These are phyloP conservation scores for Gracilaria caudata DNA, from an alignment of 23 red algal genomes.

Conservation along the genomic window DNA sequence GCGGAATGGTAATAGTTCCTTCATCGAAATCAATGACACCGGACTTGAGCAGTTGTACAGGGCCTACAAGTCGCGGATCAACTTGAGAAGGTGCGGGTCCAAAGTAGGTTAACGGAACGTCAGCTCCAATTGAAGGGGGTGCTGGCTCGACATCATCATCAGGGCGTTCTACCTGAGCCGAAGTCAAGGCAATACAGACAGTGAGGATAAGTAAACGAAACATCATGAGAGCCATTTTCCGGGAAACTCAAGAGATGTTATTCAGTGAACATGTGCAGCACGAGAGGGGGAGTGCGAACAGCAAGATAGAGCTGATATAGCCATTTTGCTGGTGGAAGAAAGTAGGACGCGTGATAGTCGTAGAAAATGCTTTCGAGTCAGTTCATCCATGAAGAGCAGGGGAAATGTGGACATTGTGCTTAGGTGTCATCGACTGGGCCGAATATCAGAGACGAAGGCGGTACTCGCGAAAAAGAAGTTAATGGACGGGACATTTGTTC, in stretches of 20 bases:
- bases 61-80: constrained; percentile 35
- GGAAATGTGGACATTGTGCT: not conserved
- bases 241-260: not conserved
- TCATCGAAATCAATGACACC: constrained; percentile 51
- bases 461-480: not conserved
- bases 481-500: not conserved
- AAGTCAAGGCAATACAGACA: not conserved
- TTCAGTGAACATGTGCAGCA: not conserved
- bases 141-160: constrained; percentile 52
- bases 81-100: constrained; percentile 48
- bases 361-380: not conserved
- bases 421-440: no score
- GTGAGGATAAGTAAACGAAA: not conserved
- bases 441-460: not conserved
- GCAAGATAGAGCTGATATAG: not conserved
- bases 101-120: constrained; percentile 49
- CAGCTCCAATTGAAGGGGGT: constrained; percentile 48
- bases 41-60: constrained; percentile 49
- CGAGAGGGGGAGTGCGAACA: not conserved
- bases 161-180: constrained; percentile 1
- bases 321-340: not conserved
- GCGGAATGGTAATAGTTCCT: constrained; percentile 36
- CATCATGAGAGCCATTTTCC: not conserved
- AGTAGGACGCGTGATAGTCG: not conserved
- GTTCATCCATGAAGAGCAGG: not conserved